A percentile compares a stretch with the other conserved stretches of the same genome.
These are phyloP conservation scores for Alternaria brassicae DNA, from an alignment of 2,329 filamentous ascomycete species.

Conservation along the genomic window DNA sequence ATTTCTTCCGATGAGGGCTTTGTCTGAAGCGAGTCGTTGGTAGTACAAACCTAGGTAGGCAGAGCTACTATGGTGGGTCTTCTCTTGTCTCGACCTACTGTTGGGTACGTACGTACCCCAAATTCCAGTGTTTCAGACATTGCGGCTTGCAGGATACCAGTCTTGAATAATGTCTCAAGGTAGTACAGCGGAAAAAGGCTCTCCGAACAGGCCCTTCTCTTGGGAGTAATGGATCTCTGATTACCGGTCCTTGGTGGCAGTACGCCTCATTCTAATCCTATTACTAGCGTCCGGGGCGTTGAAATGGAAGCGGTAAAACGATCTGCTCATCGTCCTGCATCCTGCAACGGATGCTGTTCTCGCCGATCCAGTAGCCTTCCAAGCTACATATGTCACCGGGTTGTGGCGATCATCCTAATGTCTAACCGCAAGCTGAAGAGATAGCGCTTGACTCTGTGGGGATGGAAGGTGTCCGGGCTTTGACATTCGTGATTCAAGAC, in stretches of 20 bases:
- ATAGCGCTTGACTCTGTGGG: slow-evolving; percentile 1
- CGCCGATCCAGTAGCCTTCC: neutral
- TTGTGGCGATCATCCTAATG: slow-evolving; percentile 1
- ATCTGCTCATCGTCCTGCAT: neutral
- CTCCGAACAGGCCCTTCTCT: neutral
- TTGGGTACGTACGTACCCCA: neutral
- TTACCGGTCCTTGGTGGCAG: neutral
- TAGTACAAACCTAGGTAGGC: neutral
- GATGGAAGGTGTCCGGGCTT: slow-evolving; percentile 1
- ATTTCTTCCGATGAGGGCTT: neutral
- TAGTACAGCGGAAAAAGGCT: neutral
- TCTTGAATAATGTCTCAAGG: neutral
- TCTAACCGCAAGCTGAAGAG: slow-evolving; percentile 1
- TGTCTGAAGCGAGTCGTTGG: neutral
- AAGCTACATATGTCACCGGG: neutral
- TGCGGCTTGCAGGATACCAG: slow-evolving; percentile 2
- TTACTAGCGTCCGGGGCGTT: neutral
- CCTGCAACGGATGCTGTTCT: neutral
- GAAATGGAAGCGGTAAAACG: neutral
- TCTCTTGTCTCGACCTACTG: neutral
- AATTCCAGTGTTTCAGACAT: neutral
- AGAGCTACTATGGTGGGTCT: neutral
- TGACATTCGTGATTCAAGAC: neutral
- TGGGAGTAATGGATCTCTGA: neutral
- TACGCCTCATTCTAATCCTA: slow-evolving; percentile 3